A percentile compares a stretch with the other conserved stretches of the same genome.
Conservation (phyloP, 208 protist species). For the Leishmania lainsoni region DNA sequence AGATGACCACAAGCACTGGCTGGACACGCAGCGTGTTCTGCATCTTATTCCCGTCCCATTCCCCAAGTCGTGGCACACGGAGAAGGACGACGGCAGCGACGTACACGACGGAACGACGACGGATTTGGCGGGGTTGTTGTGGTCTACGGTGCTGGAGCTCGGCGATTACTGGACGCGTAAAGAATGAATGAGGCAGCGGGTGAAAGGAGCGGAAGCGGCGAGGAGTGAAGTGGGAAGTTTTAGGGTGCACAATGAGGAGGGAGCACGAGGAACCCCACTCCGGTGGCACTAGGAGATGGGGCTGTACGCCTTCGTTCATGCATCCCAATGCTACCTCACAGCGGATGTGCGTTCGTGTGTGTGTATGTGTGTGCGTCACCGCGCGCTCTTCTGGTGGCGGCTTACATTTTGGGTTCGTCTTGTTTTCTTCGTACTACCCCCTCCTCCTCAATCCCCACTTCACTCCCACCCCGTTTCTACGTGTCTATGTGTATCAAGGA, state of each 20-base stretch:
- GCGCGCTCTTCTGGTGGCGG: too few species aligned
- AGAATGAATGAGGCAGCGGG: background rate
- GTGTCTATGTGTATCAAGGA: background rate
- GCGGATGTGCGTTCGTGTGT: background rate
- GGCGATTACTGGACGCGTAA: slow-evolving; percentile 43
- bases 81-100: slow-evolving; percentile 45
- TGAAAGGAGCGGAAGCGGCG: background rate
- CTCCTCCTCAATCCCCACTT: background rate
- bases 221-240: background rate
- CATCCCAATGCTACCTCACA: background rate
- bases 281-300: background rate
- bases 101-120: slow-evolving; percentile 57
- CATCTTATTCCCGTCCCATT: slow-evolving; percentile 79
- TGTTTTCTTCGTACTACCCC: background rate
- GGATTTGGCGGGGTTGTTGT: slow-evolving; percentile 49
- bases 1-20: slow-evolving; percentile 86
- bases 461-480: background rate
- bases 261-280: background rate
- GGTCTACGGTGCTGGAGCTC: slow-evolving; percentile 41
- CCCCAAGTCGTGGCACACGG: slow-evolving; percentile 66
- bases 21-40: slow-evolving; percentile 70
- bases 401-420: background rate
- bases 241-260: background rate
- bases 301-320: background rate
- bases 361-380: background rate